Conservation (phyloP, 495 filamentous ascomycete genomes). For the Annulohypoxylon stygium region DNA sequence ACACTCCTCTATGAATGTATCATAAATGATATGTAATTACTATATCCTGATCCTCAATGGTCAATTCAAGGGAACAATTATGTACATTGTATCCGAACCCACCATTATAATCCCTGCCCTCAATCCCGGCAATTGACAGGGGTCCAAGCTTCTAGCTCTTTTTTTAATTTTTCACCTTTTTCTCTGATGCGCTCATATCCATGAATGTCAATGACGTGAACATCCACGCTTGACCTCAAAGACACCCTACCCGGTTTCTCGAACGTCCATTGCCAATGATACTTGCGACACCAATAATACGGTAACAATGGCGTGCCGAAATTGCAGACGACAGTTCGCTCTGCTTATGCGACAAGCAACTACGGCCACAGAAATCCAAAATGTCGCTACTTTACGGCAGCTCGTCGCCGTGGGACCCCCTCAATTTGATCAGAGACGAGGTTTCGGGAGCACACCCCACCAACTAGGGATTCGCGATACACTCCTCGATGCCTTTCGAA, state of each 20-base stretch:
- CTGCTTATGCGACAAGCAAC: constrained; percentile 48
- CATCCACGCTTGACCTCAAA: not conserved
- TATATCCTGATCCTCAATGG: not conserved
- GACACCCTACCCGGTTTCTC: not conserved
- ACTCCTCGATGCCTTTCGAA: constrained; percentile 45
- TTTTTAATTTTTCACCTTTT: constrained; percentile 29
- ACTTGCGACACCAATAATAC: not conserved
- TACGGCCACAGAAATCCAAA: constrained; percentile 35
- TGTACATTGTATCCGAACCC: constrained; percentile 17
- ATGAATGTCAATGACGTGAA: constrained; percentile 42
- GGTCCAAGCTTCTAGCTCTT: constrained; percentile 36
- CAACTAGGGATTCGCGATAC: constrained; percentile 32
- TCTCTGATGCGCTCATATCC: constrained; percentile 32
- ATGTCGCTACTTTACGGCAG: constrained; percentile 33
- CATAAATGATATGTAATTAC: not conserved
- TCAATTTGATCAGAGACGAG: constrained; percentile 37
- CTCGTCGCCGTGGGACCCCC: constrained; percentile 15
- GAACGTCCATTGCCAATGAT: constrained; percentile 15
- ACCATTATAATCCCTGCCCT: constrained; percentile 27
- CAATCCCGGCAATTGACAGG: constrained; percentile 27
- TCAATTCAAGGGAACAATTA: not conserved
- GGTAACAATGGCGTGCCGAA: constrained; percentile 53
- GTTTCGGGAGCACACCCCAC: constrained; percentile 41
- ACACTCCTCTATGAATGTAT: not conserved
- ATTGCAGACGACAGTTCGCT: constrained; percentile 49